phyloP scores from a whole-genome alignment of 345 rosid species.

The Lepidium africanum region DNA sequence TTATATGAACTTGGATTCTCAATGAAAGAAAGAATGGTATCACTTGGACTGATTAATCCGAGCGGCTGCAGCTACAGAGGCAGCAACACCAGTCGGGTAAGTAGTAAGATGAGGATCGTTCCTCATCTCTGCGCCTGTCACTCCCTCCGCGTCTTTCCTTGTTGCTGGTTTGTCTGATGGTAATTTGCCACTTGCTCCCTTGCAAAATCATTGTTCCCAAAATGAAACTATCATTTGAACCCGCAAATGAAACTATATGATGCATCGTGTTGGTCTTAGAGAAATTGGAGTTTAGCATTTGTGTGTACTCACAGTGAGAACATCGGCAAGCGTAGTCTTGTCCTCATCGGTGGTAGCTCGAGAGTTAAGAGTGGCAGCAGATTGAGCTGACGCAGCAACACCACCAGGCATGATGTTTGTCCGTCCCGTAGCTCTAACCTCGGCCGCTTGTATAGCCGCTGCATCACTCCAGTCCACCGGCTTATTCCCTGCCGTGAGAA shows the following conservation, averaged over 20 bases:
- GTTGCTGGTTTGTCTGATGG: conserved; percentile 60
- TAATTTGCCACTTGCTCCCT: conserved; percentile 63
- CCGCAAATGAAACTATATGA: not conserved
- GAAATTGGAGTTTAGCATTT: not conserved
- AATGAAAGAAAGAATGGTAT: not conserved
- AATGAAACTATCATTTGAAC: not conserved
- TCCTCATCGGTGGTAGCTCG: conserved; percentile 32
- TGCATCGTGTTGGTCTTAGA: no score
- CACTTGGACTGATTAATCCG: conserved; percentile 52
- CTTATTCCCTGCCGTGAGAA: conserved; percentile 60
- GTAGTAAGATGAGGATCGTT: conserved; percentile 67
- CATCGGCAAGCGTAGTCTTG: conserved; percentile 60
- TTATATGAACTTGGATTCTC: not conserved
- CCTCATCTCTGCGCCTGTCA: conserved; percentile 74
- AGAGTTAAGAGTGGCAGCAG: conserved; percentile 71
- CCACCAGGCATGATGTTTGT: conserved; percentile 58
- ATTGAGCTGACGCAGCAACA: conserved; percentile 66
- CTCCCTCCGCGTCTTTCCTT: conserved; percentile 69
- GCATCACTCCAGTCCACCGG: conserved; percentile 90
- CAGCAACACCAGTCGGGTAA: conserved; percentile 68
- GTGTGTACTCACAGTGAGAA: conserved; percentile 40
- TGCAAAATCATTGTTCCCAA: not conserved
- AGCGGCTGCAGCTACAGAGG: conserved; percentile 73
- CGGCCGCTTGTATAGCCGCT: conserved; percentile 82
- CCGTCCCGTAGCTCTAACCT: conserved; percentile 76